Evolutionary conservation across 352 stramenopile genomes (phyloP), one percentile per base, ranked within the genome.

Genomic region (Phytophthora brassicae): DNA sequence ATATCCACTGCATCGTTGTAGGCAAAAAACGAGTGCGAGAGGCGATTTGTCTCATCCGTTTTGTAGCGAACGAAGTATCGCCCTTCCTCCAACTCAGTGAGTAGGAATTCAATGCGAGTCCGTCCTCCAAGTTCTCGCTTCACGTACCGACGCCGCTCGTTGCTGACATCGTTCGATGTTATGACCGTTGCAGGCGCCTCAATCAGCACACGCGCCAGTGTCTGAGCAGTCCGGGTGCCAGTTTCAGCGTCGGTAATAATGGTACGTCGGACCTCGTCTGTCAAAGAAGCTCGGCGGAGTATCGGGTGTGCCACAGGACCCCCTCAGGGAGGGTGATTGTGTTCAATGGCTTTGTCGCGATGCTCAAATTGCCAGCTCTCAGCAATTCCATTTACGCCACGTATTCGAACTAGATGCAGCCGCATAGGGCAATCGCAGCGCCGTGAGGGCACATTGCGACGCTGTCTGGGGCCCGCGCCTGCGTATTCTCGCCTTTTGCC

Each of bases 21-120:
- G 1, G 41, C 57, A 22, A 68, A 57, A n/a, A 54, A 64, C 17
- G 60, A 33, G 14, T 66, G 59, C 1, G 50, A 33, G 5, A 42
- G 35, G 12, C 35, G 35, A 42, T 42, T 42, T 3, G 16, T 22
- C 4, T 42, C 35, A 20, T 42, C 35, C 16, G 35, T 42, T 14
- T 20, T 22, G 16, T 17, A 11, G 12, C 35, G 35, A 6, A 42
- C 35, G 16, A 42, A 42, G 16, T 42, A 42, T 6, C 7, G 35
- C 12, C 35, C 35, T 16, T 42, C 31, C 13, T 38, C 8, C 31
- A 31, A 31, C 26, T 31, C 8, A 31, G 4, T 31, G 26, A 31
- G 26, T 31, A 31, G 8, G 26, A 31, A 31, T 31, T 31, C 26
- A 8, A 31, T 31, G 26, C 3, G 35, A 19, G 35, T 22, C 35